Conservation (phyloP, 23 red algal genomes). For the Pyropia yezoensis region DNA sequence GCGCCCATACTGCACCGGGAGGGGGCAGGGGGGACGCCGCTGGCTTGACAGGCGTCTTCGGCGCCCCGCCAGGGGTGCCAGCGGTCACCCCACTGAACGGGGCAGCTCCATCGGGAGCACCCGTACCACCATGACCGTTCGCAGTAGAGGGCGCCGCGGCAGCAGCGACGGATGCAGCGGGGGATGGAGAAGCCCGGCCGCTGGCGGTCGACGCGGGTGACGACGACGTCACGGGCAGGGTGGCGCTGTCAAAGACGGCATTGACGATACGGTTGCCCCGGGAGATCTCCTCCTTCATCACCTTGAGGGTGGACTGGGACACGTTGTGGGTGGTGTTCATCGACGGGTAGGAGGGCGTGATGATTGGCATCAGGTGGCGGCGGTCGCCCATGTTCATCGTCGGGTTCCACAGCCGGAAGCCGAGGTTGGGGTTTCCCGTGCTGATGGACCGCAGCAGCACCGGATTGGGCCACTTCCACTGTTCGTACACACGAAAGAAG, state of each 20-base stretch:
- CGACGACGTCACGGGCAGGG: not conserved
- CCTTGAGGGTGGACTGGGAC: slow-evolving; percentile 60
- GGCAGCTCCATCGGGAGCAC: not conserved
- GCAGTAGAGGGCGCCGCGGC: too few relatives aligned
- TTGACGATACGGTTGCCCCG: slow-evolving; percentile 48
- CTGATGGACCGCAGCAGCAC: slow-evolving; percentile 79
- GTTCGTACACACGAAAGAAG: slow-evolving; percentile 85
- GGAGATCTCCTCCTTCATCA: slow-evolving; percentile 85
- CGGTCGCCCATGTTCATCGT: slow-evolving; percentile 38
- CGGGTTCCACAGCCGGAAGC: slow-evolving; percentile 86
- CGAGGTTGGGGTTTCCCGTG: slow-evolving; percentile 54
- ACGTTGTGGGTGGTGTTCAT: slow-evolving; percentile 99
- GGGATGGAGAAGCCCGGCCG: too few relatives aligned
- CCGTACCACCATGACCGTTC: too few relatives aligned
- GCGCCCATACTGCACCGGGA: slow-evolving; percentile 39
- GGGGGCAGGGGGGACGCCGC: not conserved
- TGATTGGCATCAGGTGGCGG: slow-evolving; percentile 96
- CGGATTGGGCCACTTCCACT: slow-evolving; percentile 99
- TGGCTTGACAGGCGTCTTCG: not conserved
- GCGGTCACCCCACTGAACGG: not conserved
- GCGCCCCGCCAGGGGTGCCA: not conserved
- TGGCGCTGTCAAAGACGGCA: slow-evolving; percentile 25
- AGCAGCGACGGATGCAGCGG: too few relatives aligned
- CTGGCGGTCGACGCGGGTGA: slow-evolving; percentile 6
- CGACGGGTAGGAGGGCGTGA: slow-evolving; percentile 95